Base-by-base conservation (phyloP, 257 asterid genomes). In the Rubia yunnanensis region DNA sequence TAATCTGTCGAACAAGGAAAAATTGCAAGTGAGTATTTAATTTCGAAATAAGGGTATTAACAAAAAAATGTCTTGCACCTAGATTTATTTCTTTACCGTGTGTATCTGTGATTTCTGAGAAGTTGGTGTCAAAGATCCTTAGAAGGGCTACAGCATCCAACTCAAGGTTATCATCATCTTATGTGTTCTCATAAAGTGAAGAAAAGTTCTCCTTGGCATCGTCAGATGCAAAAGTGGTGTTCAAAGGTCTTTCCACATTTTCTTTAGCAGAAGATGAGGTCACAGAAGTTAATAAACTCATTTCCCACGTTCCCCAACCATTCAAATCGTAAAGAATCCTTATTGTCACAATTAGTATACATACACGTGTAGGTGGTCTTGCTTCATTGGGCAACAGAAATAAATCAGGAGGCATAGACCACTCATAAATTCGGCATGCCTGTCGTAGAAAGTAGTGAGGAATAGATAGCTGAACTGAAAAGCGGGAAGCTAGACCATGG, bases 251-350 rank as follows among this genome's bases (percentile, higher is more conserved):
- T 20, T 53, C 74, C 68, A 55, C 66, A 67, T 70, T 72, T 41
- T 54, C n/a, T 41, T 60, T 31, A 48, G 24, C 57, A 38, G 78
- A 76, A 60, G 59, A 35, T 65, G 81, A 73, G 52, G 58, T 46
- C 59, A 18, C 46, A 65, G 77, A 56, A 60, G 65, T 62, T 58
- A 84, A 74, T 76, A 83, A 70, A 78, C 80, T 83, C 54, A 71
- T 77, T 77, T 86, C 98, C 94, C 98, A 86, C 58, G 71, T 72
- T 69, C 95, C 96, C 74, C 75, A 86, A 9, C 95, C 98, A 68
- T 86, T 91, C 70, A 86, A 77, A 78, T 85, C 72, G 60, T 79
- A 86, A 17, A 78, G 55, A 69, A 79, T 72, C 76, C 98, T 82
- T 26, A 85, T 73, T 26, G 95, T 72, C 73, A 88, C 89, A 63